Base-by-base conservation (phyloP, 2,329 filamentous ascomycete genomes). In the Ampelomyces quisqualis region DNA sequence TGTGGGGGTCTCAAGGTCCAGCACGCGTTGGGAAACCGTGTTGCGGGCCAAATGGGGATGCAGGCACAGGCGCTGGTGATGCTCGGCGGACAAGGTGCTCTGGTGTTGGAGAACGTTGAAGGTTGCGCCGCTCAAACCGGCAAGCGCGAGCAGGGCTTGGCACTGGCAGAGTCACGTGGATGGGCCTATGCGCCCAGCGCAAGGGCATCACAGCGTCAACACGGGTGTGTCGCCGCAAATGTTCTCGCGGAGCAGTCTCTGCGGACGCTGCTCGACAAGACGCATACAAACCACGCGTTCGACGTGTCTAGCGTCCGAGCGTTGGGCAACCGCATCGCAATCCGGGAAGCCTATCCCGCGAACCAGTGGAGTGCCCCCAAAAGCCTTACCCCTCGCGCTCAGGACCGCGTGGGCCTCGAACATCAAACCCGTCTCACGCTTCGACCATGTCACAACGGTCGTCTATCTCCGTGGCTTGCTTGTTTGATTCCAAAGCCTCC, bases 21-120 rank as follows among this genome's bases (percentile, higher is more conserved):
- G 34, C 57, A 68, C 66, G 65, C 66, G 66, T 63, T 46, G 52
- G 49, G 41, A 55, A 39, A 61, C 50, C 58, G 65, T 65, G 64
- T 63, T 62, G 63, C 55, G 58, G 51, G 50, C 56, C 57, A 55
- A 56, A 48, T 46, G 53, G 57, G 57, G 64, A 65, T 65, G 64
- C 57, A 57, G 63, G 57, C 51, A 61, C 53, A 57, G 49, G 45
- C 41, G 53, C 55, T 53, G 46, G 55, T 57, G 55, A 60, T 53
- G 55, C n/a, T n/a, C n/a, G 54, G 53, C 51, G 57, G 54, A 57
- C 58, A 56, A 49, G 57, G 47, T 54, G 50, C 52, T 57, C 15
- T 22, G 29, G 33, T 28, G 18, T 11, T 20, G 53, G 59, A 20
- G 47, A 44, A 45, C 45, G 48, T 52, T 46, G 43, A 43, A 37